Evolutionary conservation across 192 early-diverging fungal species (phyloP), one percentile per base, ranked within the genome.

Genomic region (Gaertneriomyces semiglobifer): DNA sequence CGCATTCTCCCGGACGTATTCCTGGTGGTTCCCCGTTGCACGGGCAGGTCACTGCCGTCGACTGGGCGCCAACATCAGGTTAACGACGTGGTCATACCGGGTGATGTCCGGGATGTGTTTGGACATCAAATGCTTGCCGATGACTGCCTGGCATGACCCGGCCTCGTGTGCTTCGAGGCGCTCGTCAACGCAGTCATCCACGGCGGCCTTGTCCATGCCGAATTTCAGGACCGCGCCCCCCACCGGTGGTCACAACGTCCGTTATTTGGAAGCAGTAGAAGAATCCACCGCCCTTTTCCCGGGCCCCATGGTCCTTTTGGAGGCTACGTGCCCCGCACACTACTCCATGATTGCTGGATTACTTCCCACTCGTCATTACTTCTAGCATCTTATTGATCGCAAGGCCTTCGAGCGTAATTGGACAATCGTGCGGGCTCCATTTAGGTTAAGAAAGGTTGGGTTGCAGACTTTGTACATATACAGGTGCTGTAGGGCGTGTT

Each of bases 31-130:
- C 1, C 1, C 7, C 25, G 5, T 42, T 42, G 25, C 57, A 58
- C 2, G 57, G 57, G 25, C 57, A 58, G 8, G 25, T 25, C n/a
- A 58, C 43, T 41, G 16, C 18, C 19, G 16, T 3, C 43, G 12
- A 7, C 9, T 42, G 39, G 57, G 57, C n/a, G 16, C 57, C 6
- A 58, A 42, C 19, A 58, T 33, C 57, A 58, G 38, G 25, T 58
- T 58, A 9, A 58, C 57, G 39, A 58, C 57, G n/a, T 58, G 57
- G 57, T 58, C 57, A 41, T 11, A 58, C 57, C 38, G 7, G 14
- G 39, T 42, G 10, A 42, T 42, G 25, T 58, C 6, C 39, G 57
- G 39, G 43, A 58, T 42, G 25, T 58, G 57, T 14, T 38, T n/a
- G 40, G 57, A 58, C 8, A 39, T 42, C 7, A 42, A 33, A 25